Conservation (phyloP, 1,284 basidiomycete genomes). For the Agaricales sp. region DNA sequence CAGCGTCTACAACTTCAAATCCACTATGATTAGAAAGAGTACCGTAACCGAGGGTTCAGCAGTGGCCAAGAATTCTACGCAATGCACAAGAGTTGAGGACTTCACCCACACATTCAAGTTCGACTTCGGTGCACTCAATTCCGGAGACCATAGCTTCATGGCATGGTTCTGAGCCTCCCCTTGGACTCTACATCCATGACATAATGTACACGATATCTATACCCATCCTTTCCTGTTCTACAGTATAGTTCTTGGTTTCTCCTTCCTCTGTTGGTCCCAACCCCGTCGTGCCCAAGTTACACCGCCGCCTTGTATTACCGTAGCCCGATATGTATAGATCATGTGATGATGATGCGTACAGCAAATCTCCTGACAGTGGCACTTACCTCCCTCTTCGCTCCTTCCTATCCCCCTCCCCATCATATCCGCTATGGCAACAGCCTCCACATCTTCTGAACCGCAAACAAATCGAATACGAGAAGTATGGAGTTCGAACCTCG, state of each 20-base stretch:
- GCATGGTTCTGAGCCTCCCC: conserved; percentile 43
- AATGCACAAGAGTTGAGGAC: conserved; percentile 28
- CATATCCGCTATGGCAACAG: not conserved
- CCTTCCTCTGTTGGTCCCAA: too few relatives aligned
- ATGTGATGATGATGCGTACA: not conserved
- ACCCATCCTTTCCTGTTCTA: too few relatives aligned
- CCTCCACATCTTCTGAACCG: not conserved
- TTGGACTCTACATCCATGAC: too few relatives aligned
- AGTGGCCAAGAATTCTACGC: conserved; percentile 33
- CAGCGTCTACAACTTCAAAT: not conserved
- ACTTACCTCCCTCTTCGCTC: not conserved
- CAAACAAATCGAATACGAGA: conserved; percentile 62
- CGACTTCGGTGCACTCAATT: conserved; percentile 34
- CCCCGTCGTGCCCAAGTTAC: too few relatives aligned
- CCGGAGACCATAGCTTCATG: conserved; percentile 41
- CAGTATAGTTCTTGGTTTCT: too few relatives aligned
- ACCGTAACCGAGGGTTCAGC: too few relatives aligned
- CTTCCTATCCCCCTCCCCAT: not conserved
- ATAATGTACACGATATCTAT: too few relatives aligned
- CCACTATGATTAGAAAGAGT: not conserved
- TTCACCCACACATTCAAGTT: conserved; percentile 34
- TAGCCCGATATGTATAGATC: not conserved
- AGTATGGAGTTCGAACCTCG: conserved; percentile 93
- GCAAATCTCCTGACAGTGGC: not conserved
- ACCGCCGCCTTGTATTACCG: too few relatives aligned